Percentiles rank a stretch among this genome's conserved stretches.
Conservation (phyloP, 257 asterid genomes). For the Jasminum sambac region DNA sequence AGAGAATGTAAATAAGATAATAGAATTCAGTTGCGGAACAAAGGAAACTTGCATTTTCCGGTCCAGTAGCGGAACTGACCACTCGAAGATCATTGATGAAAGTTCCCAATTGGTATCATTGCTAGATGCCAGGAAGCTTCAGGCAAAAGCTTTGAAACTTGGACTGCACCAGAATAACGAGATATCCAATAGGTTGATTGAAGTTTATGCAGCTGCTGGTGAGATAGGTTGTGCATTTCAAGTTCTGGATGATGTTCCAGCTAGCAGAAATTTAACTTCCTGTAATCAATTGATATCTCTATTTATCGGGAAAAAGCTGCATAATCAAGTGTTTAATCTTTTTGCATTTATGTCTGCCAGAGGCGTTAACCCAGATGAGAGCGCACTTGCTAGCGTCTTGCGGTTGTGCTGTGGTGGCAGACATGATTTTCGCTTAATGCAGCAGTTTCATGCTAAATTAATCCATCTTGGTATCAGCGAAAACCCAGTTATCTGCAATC, state of each 20-base stretch:
- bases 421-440: conserved; percentile 32
- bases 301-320: conserved; percentile 29
- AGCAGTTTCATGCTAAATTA: conserved; percentile 69
- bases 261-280: conserved; percentile 29
- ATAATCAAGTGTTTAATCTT: conserved; percentile 31
- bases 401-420: conserved; percentile 43
- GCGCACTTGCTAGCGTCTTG: conserved; percentile 45
- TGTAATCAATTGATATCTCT: conserved; percentile 35
- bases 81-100: conserved; percentile 25
- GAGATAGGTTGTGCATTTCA: conserved; percentile 34
- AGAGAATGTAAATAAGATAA: conserved; percentile 24
- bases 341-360: conserved; percentile 37
- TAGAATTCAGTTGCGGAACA: background rate
- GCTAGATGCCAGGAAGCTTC: conserved; percentile 31
- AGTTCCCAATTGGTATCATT: conserved; percentile 25
- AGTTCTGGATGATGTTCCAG: conserved; percentile 33
- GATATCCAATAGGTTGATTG: conserved; percentile 24
- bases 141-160: conserved; percentile 29
- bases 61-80: conserved; percentile 21
- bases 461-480: conserved; percentile 48
- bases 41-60: conserved; percentile 8
- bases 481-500: conserved; percentile 52
- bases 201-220: conserved; percentile 35
- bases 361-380: conserved; percentile 39
- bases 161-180: conserved; percentile 27